These are phyloP conservation scores for Dalbergia oliveri DNA, from an alignment of 306 rosid genomes.

Conservation along the genomic window DNA sequence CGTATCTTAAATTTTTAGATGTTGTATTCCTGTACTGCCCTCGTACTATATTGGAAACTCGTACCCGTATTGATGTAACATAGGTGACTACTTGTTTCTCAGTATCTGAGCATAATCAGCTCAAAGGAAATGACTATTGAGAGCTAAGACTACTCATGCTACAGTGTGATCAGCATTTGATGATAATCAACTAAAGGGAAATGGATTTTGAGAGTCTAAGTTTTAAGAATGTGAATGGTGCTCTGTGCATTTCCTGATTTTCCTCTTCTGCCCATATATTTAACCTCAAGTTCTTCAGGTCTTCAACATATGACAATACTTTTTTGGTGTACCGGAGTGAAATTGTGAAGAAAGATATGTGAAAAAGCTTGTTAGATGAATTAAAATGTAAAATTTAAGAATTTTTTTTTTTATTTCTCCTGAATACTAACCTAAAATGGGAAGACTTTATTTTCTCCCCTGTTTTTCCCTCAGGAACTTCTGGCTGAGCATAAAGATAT, in stretches of 20 bases:
- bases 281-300: not conserved
- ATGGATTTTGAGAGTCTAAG: conserved; percentile 3
- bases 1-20: too few species aligned
- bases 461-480: not conserved
- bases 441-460: conserved; percentile 14
- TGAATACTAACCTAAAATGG: conserved; percentile 26
- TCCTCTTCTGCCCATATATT: conserved; percentile 1
- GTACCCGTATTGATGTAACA: too few species aligned
- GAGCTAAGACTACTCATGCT: conserved; percentile 7
- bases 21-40: too few species aligned
- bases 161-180: conserved; percentile 4
- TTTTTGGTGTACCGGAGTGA: conserved; percentile 13
- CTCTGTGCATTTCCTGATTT: conserved; percentile 21
- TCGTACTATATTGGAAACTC: too few species aligned
- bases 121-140: conserved; percentile 12
- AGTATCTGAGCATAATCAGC: conserved; percentile 15
- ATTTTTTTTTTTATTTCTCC: conserved; percentile 1
- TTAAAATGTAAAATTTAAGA: not conserved
- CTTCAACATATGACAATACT: conserved; percentile 22
- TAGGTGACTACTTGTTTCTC: conserved; percentile 24
- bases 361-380: conserved; percentile 2
- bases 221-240: not conserved
- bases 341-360: conserved; percentile 9
- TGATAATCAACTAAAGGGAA: not conserved
- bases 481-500: not conserved